These are phyloP conservation scores for Cordyceps militaris DNA, from an alignment of 2,329 filamentous ascomycete species.

Conservation along the genomic window DNA sequence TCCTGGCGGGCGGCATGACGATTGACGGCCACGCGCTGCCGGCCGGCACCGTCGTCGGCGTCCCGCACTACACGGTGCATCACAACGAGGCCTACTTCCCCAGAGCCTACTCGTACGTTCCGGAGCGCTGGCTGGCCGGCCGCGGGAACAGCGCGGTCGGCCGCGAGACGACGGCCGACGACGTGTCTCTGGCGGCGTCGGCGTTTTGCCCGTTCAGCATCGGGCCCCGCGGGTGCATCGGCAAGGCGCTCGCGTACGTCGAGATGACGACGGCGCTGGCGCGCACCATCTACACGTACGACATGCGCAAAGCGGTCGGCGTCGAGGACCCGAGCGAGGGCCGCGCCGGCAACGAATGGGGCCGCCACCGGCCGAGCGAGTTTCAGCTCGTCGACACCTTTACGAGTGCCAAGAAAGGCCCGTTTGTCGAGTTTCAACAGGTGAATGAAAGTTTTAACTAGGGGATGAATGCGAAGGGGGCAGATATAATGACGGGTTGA, in stretches of 20 bases:
- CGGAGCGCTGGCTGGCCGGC: slow-evolving; percentile 58
- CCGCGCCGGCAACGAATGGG: slow-evolving; percentile 40
- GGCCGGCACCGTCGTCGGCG: slow-evolving; percentile 55
- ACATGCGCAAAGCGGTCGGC: slow-evolving; percentile 45
- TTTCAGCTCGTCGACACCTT: slow-evolving; percentile 68
- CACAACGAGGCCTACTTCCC: slow-evolving; percentile 59
- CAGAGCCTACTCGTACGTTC: slow-evolving; percentile 49
- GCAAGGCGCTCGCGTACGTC: slow-evolving; percentile 60
- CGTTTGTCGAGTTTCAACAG: slow-evolving; percentile 55
- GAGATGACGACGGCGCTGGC: slow-evolving; percentile 60
- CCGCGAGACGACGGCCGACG: slow-evolving; percentile 39
- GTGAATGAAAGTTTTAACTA: slow-evolving; percentile 20
- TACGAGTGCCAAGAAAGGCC: slow-evolving; percentile 65
- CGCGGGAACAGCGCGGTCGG: slow-evolving; percentile 31
- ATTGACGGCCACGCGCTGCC: slow-evolving; percentile 49
- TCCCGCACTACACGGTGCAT: slow-evolving; percentile 61
- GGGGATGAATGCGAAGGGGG: neutral
- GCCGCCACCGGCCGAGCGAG: slow-evolving; percentile 49
- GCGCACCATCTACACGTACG: slow-evolving; percentile 53
- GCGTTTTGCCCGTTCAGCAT: slow-evolving; percentile 72
- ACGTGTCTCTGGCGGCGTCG: slow-evolving; percentile 49
- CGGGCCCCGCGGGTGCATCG: slow-evolving; percentile 64
- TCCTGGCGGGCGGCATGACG: slow-evolving; percentile 46
- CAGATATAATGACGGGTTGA: too few relatives aligned
- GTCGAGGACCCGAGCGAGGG: slow-evolving; percentile 48